Base-by-base conservation (phyloP, 495 filamentous ascomycete genomes). In the Viridothelium virens region DNA sequence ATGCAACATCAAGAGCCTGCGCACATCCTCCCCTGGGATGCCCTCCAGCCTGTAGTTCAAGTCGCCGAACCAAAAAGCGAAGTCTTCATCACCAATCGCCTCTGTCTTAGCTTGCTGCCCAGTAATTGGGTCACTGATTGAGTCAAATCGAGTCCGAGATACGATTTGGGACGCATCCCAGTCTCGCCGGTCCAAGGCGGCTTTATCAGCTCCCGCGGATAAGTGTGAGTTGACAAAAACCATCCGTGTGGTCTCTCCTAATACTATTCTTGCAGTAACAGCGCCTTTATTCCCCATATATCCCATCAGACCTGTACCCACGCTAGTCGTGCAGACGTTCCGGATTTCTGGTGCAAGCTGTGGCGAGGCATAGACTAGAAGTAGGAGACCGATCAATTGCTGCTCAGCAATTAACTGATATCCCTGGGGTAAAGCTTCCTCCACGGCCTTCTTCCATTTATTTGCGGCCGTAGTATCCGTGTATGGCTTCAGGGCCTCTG, bases 231-330 rank as follows among this genome's bases (percentile, higher is more conserved):
- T 96, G 56, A 97, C 81, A 70, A 99, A 95, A 34, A 92, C 85
- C 16, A 97, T 73, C 38, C 89, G 83, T 1, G 96, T 96, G 0
- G 92, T 91, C 70, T 97, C 93, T 2, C 95, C 95, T 16, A 99
- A 78, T 0, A 97, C 77, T 31, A 99, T 77, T 46, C 95, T 86
- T 47, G 90, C 88, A 11, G 85, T 84, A 7, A 93, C 88, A 14
- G 88, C 92, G 1, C 95, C 95, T 76, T 99, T 99, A 72, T 99
- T 99, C 4, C 94, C 95, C 81, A 96, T 85, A 68, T 95, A 96
- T 0, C 94, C 93, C 75, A 93, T 84, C 61, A 96, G 71, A 1
- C 94, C 92, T 0, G 95, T 97, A 2, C 91, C 92, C 4, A 96
- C 88, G 62, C 79, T 87, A 9, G 84, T 84, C 11, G 85, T 91